A percentile compares a stretch with the other conserved stretches of the same genome.
Conservation (phyloP, 257 asterid genomes). For the Nicotiana tabacum region DNA sequence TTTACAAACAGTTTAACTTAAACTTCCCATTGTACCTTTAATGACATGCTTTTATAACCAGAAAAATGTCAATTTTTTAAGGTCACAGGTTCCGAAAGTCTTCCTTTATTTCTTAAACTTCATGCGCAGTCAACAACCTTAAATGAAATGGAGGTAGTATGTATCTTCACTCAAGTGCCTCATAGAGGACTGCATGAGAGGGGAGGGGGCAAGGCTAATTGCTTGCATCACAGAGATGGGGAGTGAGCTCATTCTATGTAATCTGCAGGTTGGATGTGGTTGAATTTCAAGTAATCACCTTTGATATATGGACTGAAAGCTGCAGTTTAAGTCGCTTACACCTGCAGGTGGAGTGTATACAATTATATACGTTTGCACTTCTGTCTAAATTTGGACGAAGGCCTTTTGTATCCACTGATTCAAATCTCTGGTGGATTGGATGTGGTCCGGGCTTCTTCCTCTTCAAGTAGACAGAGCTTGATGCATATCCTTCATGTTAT, state of each 20-base stretch:
- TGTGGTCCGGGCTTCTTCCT: not conserved
- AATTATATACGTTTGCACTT: not conserved
- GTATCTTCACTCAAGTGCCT: not conserved
- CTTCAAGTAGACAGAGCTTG: not conserved
- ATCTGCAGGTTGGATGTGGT: constrained; percentile 5
- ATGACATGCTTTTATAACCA: not conserved
- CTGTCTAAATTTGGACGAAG: not conserved
- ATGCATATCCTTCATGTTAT: not conserved
- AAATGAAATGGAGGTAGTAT: not conserved
- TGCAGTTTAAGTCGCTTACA: not conserved
- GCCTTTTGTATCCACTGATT: not conserved
- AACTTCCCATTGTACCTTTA: not conserved
- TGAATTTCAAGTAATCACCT: not conserved
- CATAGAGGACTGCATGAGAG: not conserved
- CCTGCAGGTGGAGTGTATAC: not conserved
- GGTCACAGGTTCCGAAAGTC: not conserved
- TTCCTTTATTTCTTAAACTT: not conserved
- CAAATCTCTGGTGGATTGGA: not conserved
- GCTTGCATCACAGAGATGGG: not conserved
- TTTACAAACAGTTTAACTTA: not conserved
- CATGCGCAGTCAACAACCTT: not conserved
- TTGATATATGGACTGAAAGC: not conserved
- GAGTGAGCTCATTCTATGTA: not conserved
- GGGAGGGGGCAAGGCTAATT: not conserved
- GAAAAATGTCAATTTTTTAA: not conserved